These are phyloP conservation scores for Aspergillus flavus DNA, from an alignment of 2,329 filamentous ascomycete species.

Conservation along the genomic window DNA sequence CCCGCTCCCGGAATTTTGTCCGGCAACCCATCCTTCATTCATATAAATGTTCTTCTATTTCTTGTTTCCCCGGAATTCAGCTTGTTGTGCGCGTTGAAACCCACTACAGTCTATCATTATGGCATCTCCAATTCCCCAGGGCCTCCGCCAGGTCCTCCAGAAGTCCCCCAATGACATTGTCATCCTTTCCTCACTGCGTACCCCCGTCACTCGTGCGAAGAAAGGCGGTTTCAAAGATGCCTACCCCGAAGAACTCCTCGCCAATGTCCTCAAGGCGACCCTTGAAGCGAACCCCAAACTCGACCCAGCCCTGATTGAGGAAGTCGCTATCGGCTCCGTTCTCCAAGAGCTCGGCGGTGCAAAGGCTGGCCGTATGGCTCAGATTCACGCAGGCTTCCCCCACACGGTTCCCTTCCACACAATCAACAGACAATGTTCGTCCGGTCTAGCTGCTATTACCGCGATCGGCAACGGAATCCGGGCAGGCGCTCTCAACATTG, in stretches of 20 bases:
- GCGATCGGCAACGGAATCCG: slow-evolving; percentile 73
- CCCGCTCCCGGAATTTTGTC: slow-evolving; percentile 35
- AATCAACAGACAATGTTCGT: slow-evolving; percentile 84
- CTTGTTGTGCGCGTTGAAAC: slow-evolving; percentile 3
- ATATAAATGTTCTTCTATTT: slow-evolving; percentile 26
- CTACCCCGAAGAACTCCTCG: slow-evolving; percentile 86
- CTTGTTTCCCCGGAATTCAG: slow-evolving; percentile 10
- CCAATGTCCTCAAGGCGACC: slow-evolving; percentile 64
- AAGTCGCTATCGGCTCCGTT: slow-evolving; percentile 85
- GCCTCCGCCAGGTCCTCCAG: slow-evolving; percentile 73
- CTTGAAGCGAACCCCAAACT: slow-evolving; percentile 73
- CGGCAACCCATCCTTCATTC: slow-evolving; percentile 42
- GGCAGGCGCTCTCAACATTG: slow-evolving; percentile 70
- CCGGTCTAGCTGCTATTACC: slow-evolving; percentile 75
- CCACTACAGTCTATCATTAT: slow-evolving; percentile 35
- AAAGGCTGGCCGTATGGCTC: slow-evolving; percentile 89
- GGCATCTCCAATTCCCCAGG: slow-evolving; percentile 58
- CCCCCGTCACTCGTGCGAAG: slow-evolving; percentile 80
- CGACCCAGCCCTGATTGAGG: slow-evolving; percentile 69
- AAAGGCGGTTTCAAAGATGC: slow-evolving; percentile 84
- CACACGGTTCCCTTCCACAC: slow-evolving; percentile 77
- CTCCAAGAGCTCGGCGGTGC: slow-evolving; percentile 87
- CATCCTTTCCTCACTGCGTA: slow-evolving; percentile 87
- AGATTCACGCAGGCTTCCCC: slow-evolving; percentile 79
- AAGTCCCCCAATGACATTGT: slow-evolving; percentile 82